A percentile compares a stretch with the other conserved stretches of the same genome.
phyloP scores from a whole-genome alignment of 805 yeast genomes.

The Kazachstania bromeliacearum region DNA sequence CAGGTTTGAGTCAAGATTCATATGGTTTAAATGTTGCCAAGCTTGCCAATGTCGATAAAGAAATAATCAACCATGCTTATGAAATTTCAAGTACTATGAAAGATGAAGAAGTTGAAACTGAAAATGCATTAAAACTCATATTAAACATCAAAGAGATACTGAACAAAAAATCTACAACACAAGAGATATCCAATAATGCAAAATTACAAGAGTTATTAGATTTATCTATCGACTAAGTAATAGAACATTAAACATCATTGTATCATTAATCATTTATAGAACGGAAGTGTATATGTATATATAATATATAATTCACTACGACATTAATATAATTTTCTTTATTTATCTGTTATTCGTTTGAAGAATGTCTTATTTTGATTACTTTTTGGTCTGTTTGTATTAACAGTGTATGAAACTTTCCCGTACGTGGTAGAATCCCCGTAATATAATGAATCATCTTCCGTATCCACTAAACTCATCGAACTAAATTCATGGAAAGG shows the following conservation, averaged over 20 bases:
- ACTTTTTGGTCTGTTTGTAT: slow-evolving; percentile 32
- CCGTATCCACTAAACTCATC: slow-evolving; percentile 73
- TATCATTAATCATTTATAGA: too few species aligned
- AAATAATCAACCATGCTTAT: slow-evolving; percentile 38
- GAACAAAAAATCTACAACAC: too few species aligned
- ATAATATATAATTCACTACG: too few species aligned
- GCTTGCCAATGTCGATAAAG: slow-evolving; percentile 51
- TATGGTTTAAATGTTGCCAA: slow-evolving; percentile 83
- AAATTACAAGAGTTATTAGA: too few species aligned
- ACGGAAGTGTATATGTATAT: too few species aligned
- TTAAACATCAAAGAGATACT: slow-evolving; percentile 7
- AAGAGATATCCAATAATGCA: too few species aligned
- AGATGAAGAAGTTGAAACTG: slow-evolving; percentile 6
- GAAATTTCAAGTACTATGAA: slow-evolving; percentile 19
- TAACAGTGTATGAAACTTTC: slow-evolving; percentile 33
- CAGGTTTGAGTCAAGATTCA: slow-evolving; percentile 50
- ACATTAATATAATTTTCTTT: background rate
- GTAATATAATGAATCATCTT: slow-evolving; percentile 41
- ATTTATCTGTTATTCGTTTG: slow-evolving; percentile 13
- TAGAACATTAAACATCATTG: too few species aligned
- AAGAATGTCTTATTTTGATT: slow-evolving; percentile 31
- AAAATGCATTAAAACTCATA: slow-evolving; percentile 5
- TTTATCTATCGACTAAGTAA: too few species aligned
- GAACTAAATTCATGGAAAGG: slow-evolving; percentile 84
- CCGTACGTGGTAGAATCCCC: slow-evolving; percentile 37